Evolutionary conservation across 2,329 filamentous ascomycete species (phyloP), one percentile per base, ranked within the genome.

Genomic region (Biscogniauxia marginata): DNA sequence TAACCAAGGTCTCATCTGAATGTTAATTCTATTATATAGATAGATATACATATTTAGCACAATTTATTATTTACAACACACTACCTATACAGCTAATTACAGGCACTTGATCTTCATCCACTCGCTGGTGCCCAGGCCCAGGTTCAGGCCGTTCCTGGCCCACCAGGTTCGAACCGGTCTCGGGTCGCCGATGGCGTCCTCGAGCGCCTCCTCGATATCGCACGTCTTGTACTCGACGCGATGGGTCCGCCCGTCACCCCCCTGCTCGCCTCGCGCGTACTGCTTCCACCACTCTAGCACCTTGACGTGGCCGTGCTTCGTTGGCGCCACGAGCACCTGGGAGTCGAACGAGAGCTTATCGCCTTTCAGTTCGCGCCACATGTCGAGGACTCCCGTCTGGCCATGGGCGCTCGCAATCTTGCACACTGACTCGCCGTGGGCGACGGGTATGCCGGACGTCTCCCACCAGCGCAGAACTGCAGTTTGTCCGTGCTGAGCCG

Each of bases 241-340:
- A 64, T 93, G 80, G 0, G 86, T 85, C 60, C 77, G 77, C 25
- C 79, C 74, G 16, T 81, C 81, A 44, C 77, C 80, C 0, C 77
- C 77, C 25, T 83, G 74, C 65, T 81, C 77, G 49, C 83, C 79
- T 52, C 82, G 76, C 7, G 83, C 82, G 65, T 87, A 89, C 52
- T 80, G 81, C 67, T 90, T 89, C 93, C 93, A 97, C 93, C 93
- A 97, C 70, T 96, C 91, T 7, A 98, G 77, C 20, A 96, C 91
- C 34, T 85, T 81, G 3, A 92, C 84, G 70, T 96, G 89, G 4
- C 91, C 91, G 69, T 93, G 90, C 66, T 92, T 91, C 1, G 93
- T 97, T 0, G 93, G 90, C 7, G 89, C 90, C 1, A 96, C 89
- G 0, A 97, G 82, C 1, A 95, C 89, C 65, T 93, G 88, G 50